These are phyloP conservation scores for Venturia nashicola DNA, from an alignment of 2,329 filamentous ascomycete species.

Conservation along the genomic window DNA sequence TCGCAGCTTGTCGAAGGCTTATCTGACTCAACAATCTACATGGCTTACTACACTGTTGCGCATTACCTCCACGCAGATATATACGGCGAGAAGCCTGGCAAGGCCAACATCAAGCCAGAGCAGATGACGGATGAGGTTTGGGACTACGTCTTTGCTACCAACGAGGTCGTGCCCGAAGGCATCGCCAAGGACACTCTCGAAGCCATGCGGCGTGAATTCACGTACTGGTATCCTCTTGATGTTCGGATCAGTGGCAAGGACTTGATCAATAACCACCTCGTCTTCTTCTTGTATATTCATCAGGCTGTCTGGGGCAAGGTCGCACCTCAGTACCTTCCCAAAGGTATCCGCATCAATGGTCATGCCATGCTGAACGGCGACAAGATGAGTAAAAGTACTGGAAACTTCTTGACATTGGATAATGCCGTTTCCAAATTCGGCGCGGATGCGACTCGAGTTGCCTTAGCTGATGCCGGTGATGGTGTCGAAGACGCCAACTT, in stretches of 20 bases:
- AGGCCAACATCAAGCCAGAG: constrained; percentile 58
- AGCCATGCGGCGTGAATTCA: constrained; percentile 78
- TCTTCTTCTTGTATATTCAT: constrained; percentile 92
- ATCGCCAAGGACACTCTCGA: constrained; percentile 65
- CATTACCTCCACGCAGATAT: constrained; percentile 68
- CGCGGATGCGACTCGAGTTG: constrained; percentile 82
- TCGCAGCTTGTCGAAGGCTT: constrained; percentile 86
- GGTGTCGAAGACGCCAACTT: constrained; percentile 95
- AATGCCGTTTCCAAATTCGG: constrained; percentile 86
- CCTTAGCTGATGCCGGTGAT: constrained; percentile 88
- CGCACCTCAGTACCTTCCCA: constrained; percentile 59
- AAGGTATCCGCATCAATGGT: constrained; percentile 75
- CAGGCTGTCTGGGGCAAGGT: constrained; percentile 75
- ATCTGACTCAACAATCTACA: constrained; percentile 87
- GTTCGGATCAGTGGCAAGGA: constrained; percentile 85
- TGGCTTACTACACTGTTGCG: constrained; percentile 53
- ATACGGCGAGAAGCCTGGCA: constrained; percentile 63
- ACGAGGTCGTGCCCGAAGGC: constrained; percentile 54
- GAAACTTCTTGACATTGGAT: constrained; percentile 88
- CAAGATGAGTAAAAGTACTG: constrained; percentile 97
- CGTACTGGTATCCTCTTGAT: constrained; percentile 95
- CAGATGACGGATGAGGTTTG: constrained; percentile 93
- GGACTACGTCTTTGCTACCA: constrained; percentile 86
- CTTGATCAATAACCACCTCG: constrained; percentile 85
- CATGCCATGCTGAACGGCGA: constrained; percentile 91